Evolutionary conservation across 305 asterid species (phyloP).

Genomic region (Fraxinus xanthoxyloides): DNA sequence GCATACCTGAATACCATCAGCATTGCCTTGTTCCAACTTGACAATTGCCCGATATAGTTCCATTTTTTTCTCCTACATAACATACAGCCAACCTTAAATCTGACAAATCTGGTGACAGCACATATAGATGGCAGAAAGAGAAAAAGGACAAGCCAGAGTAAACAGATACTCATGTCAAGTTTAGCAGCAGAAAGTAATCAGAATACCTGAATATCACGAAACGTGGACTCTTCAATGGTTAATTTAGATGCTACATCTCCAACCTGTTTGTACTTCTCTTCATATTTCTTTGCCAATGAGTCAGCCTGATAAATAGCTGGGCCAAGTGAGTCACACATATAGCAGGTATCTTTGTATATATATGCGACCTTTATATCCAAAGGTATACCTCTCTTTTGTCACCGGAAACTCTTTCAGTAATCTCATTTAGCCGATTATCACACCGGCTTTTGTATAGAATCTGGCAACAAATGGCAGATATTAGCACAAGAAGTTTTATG

Average conservation of each 20-base stretch:
- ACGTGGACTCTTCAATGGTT: slow-evolving; percentile 92
- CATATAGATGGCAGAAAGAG: background rate
- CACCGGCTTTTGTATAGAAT: slow-evolving; percentile 92
- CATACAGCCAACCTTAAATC: slow-evolving; percentile 22
- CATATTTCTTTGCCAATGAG: slow-evolving; percentile 76
- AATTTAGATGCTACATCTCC: slow-evolving; percentile 97
- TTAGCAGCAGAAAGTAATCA: slow-evolving; percentile 8
- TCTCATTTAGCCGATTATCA: slow-evolving; percentile 89
- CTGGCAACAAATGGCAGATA: slow-evolving; percentile 42
- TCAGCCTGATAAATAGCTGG: slow-evolving; percentile 61
- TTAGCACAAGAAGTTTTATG: slow-evolving; percentile 17
- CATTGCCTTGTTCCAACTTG: slow-evolving; percentile 76
- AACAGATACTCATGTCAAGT: slow-evolving; percentile 15
- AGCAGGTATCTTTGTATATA: slow-evolving; percentile 7
- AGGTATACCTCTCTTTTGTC: slow-evolving; percentile 79
- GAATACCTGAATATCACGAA: slow-evolving; percentile 92
- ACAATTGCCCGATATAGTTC: slow-evolving; percentile 76
- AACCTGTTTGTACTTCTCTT: slow-evolving; percentile 81
- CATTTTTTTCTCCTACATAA: slow-evolving; percentile 82
- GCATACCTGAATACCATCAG: slow-evolving; percentile 70
- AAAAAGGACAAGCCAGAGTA: background rate
- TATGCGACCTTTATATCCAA: slow-evolving; percentile 17
- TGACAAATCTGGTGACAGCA: slow-evolving; percentile 14
- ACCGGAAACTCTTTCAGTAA: slow-evolving; percentile 71
- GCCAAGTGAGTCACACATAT: slow-evolving; percentile 28